These are phyloP conservation scores for Pleurotus giganteus DNA, from an alignment of 768 basidiomycete species.

Conservation along the genomic window DNA sequence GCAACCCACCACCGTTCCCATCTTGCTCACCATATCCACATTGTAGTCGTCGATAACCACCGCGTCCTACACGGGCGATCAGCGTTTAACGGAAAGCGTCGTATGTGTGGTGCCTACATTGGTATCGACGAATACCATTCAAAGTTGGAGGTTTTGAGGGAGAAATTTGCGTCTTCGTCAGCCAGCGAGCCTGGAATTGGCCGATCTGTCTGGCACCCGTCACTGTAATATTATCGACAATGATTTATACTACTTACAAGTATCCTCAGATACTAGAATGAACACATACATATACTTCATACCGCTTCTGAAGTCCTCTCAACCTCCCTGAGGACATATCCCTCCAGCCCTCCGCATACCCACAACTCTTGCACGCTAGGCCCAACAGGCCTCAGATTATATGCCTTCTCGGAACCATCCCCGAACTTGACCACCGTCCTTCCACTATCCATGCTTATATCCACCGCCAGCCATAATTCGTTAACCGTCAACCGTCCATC, in stretches of 20 bases:
- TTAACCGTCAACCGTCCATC: constrained; percentile 86
- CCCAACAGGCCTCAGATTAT: constrained; percentile 77
- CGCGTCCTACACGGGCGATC: constrained; percentile 95
- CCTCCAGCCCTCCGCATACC: constrained; percentile 93
- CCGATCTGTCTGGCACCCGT: constrained; percentile 58
- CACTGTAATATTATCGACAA: constrained; percentile 35
- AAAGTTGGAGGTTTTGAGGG: constrained; percentile 64
- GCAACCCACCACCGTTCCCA: neutral
- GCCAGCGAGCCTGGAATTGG: constrained; percentile 14
- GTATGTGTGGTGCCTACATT: constrained; percentile 96
- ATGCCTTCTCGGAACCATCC: constrained; percentile 48
- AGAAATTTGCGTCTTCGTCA: constrained; percentile 41
- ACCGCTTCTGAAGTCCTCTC: constrained; percentile 20
- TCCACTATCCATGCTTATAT: constrained; percentile 70
- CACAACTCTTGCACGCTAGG: constrained; percentile 96
- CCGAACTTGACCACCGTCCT: constrained; percentile 51
- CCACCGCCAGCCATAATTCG: constrained; percentile 55
- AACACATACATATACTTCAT: neutral
- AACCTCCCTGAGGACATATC: constrained; percentile 82
- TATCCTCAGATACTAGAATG: neutral
- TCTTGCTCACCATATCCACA: neutral
- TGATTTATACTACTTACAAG: neutral
- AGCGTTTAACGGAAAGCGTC: constrained; percentile 79
- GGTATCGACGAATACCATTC: constrained; percentile 89
- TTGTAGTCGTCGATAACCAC: constrained; percentile 76